These are phyloP conservation scores for Botrytis sinoallii DNA, from an alignment of 2,329 filamentous ascomycete genomes.

Conservation along the genomic window DNA sequence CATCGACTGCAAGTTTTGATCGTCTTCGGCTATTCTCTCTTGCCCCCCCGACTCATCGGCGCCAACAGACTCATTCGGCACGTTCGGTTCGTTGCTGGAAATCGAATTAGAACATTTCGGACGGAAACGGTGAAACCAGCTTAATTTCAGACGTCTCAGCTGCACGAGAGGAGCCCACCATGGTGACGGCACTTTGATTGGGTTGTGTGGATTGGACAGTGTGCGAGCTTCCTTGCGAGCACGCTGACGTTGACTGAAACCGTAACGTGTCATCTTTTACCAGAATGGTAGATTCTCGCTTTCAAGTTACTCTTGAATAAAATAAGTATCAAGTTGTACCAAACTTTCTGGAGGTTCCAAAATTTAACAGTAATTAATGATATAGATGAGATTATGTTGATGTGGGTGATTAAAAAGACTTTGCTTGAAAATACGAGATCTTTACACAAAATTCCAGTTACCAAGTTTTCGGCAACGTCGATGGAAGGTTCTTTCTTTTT, in stretches of 20 bases:
- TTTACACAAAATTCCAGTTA: not conserved
- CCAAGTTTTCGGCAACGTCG: not conserved
- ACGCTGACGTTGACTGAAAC: not conserved
- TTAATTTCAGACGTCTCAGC: not conserved
- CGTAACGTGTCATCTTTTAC: not conserved
- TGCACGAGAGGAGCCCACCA: not conserved
- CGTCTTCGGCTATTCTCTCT: too few species aligned
- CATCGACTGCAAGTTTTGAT: not conserved
- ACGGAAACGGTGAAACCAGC: not conserved
- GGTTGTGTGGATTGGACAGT: not conserved
- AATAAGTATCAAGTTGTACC: not conserved
- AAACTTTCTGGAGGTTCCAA: not conserved
- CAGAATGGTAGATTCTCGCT: not conserved
- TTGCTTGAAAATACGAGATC: not conserved
- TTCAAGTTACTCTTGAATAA: not conserved
- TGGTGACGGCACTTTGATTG: not conserved
- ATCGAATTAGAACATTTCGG: not conserved
- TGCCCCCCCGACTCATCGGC: too few species aligned
- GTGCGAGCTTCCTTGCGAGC: not conserved
- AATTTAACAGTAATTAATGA: not conserved
- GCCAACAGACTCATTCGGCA: not conserved
- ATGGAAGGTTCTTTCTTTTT: not conserved
- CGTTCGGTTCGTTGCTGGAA: not conserved
- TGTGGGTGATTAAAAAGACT: not conserved
- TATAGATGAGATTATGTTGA: not conserved